Percentiles rank a stretch among this genome's conserved stretches.
Evolutionary conservation across 768 basidiomycete genomes (phyloP).

Genomic region (Cytidiella melzeri): DNA sequence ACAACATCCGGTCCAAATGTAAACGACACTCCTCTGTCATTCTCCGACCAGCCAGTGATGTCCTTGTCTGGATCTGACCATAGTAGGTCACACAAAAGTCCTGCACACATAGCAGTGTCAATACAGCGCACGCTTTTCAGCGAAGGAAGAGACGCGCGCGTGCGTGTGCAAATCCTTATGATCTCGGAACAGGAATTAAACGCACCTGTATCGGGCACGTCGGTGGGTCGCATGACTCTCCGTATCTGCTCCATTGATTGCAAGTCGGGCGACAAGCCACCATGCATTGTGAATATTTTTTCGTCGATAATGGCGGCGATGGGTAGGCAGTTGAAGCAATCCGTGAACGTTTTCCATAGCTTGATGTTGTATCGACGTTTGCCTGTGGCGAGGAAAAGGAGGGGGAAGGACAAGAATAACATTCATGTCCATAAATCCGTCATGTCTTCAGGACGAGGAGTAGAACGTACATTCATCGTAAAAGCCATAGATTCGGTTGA

Average conservation of each 20-base stretch:
- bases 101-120: slow-evolving; percentile 32
- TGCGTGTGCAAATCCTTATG: not conserved
- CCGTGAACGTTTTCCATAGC: slow-evolving; percentile 99
- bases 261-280: slow-evolving; percentile 92
- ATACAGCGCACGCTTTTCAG: not conserved
- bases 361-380: slow-evolving; percentile 99
- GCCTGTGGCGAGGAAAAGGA: slow-evolving; percentile 43
- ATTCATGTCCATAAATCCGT: not conserved
- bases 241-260: slow-evolving; percentile 99
- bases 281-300: slow-evolving; percentile 99
- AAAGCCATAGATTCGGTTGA: slow-evolving; percentile 99
- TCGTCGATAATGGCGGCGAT: slow-evolving; percentile 99
- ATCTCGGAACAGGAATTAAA: not conserved
- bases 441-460: not conserved
- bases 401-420: not conserved
- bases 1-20: slow-evolving; percentile 99
- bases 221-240: slow-evolving; percentile 97
- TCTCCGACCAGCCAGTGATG: slow-evolving; percentile 99
- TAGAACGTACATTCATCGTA: slow-evolving; percentile 92
- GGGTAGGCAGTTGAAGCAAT: slow-evolving; percentile 99
- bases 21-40: slow-evolving; percentile 97
- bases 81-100: slow-evolving; percentile 89
- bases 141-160: not conserved
- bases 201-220: slow-evolving; percentile 96
- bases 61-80: slow-evolving; percentile 99